Percentiles rank a stretch among this genome's conserved stretches.
Evolutionary conservation across 495 filamentous ascomycete species (phyloP).

Genomic region (Annulohypoxylon maeteangense): DNA sequence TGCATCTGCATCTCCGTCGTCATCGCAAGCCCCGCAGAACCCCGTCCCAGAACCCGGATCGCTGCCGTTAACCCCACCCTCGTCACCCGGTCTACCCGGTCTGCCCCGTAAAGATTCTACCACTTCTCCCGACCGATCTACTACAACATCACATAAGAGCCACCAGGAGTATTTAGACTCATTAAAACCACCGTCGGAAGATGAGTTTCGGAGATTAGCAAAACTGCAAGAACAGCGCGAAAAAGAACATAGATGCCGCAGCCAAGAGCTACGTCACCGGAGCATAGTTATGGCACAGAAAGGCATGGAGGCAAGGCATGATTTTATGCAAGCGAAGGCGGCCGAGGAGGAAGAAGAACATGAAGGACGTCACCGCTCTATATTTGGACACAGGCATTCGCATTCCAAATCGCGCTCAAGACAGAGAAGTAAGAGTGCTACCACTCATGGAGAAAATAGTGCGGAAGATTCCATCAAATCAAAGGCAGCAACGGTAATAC

Average conservation of each 20-base stretch:
- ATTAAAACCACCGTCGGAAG: slow-evolving; percentile 55
- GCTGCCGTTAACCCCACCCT: slow-evolving; percentile 37
- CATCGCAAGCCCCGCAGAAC: slow-evolving; percentile 24
- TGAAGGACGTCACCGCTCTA: neutral
- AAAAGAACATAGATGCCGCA: slow-evolving; percentile 50
- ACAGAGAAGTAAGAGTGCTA: slow-evolving; percentile 10
- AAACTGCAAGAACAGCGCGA: slow-evolving; percentile 59
- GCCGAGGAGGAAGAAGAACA: slow-evolving; percentile 22
- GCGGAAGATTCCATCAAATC: slow-evolving; percentile 36
- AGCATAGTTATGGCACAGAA: slow-evolving; percentile 34
- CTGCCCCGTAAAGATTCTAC: slow-evolving; percentile 3
- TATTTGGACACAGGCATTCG: slow-evolving; percentile 16
- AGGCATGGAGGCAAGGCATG: slow-evolving; percentile 42
- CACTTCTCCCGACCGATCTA: slow-evolving; percentile 12
- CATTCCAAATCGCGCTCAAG: slow-evolving; percentile 16
- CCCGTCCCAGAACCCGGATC: slow-evolving; percentile 25
- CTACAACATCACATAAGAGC: slow-evolving; percentile 24
- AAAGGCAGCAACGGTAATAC: slow-evolving; percentile 65
- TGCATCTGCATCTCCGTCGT: slow-evolving; percentile 11
- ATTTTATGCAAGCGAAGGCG: slow-evolving; percentile 43
- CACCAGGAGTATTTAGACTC: slow-evolving; percentile 61
- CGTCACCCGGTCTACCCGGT: slow-evolving; percentile 20
- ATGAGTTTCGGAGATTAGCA: slow-evolving; percentile 56
- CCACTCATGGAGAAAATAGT: neutral
- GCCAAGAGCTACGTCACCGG: slow-evolving; percentile 48